Percentiles rank a stretch among this genome's conserved stretches.
phyloP scores from a whole-genome alignment of 257 asterid genomes.

The Solanum tarijense region DNA sequence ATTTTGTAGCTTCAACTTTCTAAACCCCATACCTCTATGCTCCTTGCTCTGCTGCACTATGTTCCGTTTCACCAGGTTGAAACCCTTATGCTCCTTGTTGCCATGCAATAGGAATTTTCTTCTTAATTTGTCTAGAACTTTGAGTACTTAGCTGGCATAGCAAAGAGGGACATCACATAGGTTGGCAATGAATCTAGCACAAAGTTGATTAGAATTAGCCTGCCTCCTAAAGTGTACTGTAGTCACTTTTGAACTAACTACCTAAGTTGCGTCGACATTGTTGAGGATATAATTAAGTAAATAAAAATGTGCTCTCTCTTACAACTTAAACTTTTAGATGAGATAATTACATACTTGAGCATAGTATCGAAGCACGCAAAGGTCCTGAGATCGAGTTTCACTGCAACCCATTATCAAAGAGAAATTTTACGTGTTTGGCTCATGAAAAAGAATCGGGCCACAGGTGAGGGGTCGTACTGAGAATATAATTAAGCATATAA shows the following conservation, averaged over 20 bases:
- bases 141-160: not conserved
- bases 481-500: not conserved
- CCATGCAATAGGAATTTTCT: not conserved
- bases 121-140: not conserved
- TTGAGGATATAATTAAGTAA: not conserved
- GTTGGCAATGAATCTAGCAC: not conserved
- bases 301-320: not conserved
- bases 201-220: not conserved
- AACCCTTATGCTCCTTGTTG: not conserved
- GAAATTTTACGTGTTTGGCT: not conserved
- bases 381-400: not conserved
- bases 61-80: not conserved
- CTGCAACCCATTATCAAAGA: not conserved
- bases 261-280: not conserved
- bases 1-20: not conserved
- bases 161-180: not conserved
- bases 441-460: not conserved
- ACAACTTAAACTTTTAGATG: too few relatives aligned
- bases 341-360: not conserved
- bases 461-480: not conserved
- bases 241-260: not conserved
- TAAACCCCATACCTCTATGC: not conserved
- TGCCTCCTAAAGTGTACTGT: not conserved
- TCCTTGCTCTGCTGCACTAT: not conserved
- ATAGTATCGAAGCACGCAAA: not conserved